A percentile compares a stretch with the other conserved stretches of the same genome.
Evolutionary conservation across 2,329 filamentous ascomycete genomes (phyloP).

Genomic region (Daldinia eschscholtzii): DNA sequence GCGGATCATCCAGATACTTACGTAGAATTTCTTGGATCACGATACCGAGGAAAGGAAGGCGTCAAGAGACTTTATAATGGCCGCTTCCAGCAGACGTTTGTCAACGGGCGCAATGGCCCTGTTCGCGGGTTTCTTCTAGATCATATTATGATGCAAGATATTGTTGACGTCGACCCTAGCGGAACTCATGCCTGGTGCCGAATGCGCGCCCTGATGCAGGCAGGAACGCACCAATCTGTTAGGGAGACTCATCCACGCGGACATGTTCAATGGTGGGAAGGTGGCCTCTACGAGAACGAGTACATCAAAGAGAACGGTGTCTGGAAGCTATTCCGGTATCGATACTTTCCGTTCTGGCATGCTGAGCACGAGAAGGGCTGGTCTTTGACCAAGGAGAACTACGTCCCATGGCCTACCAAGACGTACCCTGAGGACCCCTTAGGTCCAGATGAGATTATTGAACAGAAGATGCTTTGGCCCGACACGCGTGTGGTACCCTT

Average conservation of each 20-base stretch:
- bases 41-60: constrained; percentile 65
- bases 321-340: constrained; percentile 67
- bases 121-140: constrained; percentile 68
- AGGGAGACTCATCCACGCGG: constrained; percentile 64
- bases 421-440: constrained; percentile 63
- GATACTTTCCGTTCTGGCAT: constrained; percentile 71
- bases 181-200: constrained; percentile 64
- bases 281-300: constrained; percentile 70
- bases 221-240: constrained; percentile 66
- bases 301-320: constrained; percentile 68
- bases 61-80: constrained; percentile 65
- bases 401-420: constrained; percentile 63
- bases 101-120: constrained; percentile 67
- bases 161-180: constrained; percentile 63
- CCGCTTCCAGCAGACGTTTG: constrained; percentile 64
- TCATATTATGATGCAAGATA: constrained; percentile 69
- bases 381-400: constrained; percentile 66
- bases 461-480: constrained; percentile 68
- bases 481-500: constrained; percentile 67
- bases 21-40: constrained; percentile 68
- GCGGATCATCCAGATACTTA: constrained; percentile 65
- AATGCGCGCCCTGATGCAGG: constrained; percentile 68
- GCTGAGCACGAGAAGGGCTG: constrained; percentile 66
- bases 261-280: constrained; percentile 69
- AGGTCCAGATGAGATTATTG: constrained; percentile 66